Conservation (phyloP, 306 rosid species). For the Sicyos baderoa region DNA sequence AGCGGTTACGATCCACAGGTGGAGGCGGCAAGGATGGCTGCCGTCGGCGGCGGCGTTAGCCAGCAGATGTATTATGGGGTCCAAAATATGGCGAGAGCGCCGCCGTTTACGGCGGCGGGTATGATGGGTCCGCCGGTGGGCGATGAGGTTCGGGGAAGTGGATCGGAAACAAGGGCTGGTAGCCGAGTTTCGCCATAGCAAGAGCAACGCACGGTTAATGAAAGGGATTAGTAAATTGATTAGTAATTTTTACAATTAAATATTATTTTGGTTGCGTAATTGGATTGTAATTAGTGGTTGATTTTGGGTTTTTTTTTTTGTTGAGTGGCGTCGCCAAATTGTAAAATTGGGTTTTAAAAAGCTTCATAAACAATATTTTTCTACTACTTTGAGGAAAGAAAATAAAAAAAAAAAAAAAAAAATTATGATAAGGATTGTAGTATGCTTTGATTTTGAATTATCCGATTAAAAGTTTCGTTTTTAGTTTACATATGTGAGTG, state of each 20-base stretch:
- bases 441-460: too few relatives aligned
- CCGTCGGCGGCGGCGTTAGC: slow-evolving; percentile 33
- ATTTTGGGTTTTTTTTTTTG: not conserved
- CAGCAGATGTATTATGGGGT: slow-evolving; percentile 51
- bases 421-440: too few relatives aligned
- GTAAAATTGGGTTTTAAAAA: not conserved
- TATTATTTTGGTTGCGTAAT: not conserved
- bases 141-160: slow-evolving; percentile 44
- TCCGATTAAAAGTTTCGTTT: too few relatives aligned
- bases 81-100: slow-evolving; percentile 22
- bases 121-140: slow-evolving; percentile 28
- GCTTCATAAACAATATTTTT: too few relatives aligned
- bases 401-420: too few relatives aligned
- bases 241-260: not conserved
- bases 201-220: not conserved
- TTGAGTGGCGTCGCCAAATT: not conserved
- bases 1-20: slow-evolving; percentile 30
- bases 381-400: too few relatives aligned
- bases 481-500: too few relatives aligned
- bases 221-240: not conserved
- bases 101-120: slow-evolving; percentile 37
- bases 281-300: slow-evolving; percentile 9
- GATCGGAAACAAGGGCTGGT: slow-evolving; percentile 34
- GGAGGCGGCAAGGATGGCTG: slow-evolving; percentile 30
- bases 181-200: slow-evolving; percentile 39